A percentile compares a stretch with the other conserved stretches of the same genome.
Conservation (phyloP, 257 asterid species). For the Nicotiana undulata region DNA sequence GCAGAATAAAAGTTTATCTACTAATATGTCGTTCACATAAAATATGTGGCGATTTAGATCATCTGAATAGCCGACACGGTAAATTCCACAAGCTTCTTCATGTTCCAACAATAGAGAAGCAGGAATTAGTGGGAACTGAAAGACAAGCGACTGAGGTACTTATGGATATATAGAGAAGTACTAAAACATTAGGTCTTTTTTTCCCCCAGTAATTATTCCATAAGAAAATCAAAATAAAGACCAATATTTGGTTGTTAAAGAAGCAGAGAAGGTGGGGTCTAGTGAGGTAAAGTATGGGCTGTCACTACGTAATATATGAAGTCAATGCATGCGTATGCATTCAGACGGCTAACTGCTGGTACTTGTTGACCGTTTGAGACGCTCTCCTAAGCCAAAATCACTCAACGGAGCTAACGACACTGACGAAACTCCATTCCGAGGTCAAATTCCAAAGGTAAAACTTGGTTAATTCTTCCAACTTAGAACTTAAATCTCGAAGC, state of each 20-base stretch:
- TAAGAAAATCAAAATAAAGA: not conserved
- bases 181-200: not conserved
- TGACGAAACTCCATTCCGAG: too few relatives aligned
- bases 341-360: not conserved
- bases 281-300: not conserved
- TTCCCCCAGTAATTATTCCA: not conserved
- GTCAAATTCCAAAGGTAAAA: too few relatives aligned
- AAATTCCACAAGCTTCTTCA: conserved; percentile 41
- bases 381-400: too few relatives aligned
- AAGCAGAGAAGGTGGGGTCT: not conserved
- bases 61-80: conserved; percentile 32
- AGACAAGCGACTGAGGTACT: conserved; percentile 21
- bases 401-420: too few relatives aligned
- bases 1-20: conserved; percentile 54
- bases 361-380: not conserved
- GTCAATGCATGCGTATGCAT: conserved; percentile 6
- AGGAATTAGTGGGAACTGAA: conserved; percentile 26
- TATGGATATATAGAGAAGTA: not conserved
- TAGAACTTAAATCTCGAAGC: too few relatives aligned
- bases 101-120: conserved; percentile 40
- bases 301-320: not conserved
- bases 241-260: not conserved
- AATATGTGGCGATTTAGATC: conserved; percentile 37
- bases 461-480: too few relatives aligned
- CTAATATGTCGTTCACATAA: conserved; percentile 52